These are phyloP conservation scores for Groenewaldozyma auringiensis DNA, from an alignment of 1,139 yeast species.

Conservation along the genomic window DNA sequence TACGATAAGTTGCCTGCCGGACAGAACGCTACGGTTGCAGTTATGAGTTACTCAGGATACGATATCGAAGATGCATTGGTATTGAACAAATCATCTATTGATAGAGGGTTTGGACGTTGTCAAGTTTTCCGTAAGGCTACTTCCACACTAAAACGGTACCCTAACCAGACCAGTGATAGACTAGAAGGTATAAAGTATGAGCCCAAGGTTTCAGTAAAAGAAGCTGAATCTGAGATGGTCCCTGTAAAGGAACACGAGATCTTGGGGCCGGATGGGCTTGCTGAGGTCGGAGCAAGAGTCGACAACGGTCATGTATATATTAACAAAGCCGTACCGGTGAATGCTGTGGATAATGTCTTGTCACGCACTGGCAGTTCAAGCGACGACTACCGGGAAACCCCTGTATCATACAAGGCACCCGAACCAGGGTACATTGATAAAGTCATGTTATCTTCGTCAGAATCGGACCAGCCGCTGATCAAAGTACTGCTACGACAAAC, in stretches of 20 bases:
- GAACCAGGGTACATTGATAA: slow-evolving; percentile 94
- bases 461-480: slow-evolving; percentile 87
- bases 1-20: slow-evolving; percentile 98
- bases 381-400: slow-evolving; percentile 75
- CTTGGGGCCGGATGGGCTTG: slow-evolving; percentile 91
- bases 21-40: slow-evolving; percentile 97
- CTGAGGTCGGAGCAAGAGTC: slow-evolving; percentile 88
- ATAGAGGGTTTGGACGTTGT: slow-evolving; percentile 97
- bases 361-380: slow-evolving; percentile 15
- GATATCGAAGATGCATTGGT: slow-evolving; percentile 99
- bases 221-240: slow-evolving; percentile 30
- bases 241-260: slow-evolving; percentile 83
- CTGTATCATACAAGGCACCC: slow-evolving; percentile 86
- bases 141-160: slow-evolving; percentile 78
- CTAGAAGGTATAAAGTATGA: slow-evolving; percentile 87
- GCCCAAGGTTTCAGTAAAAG: slow-evolving; percentile 15
- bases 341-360: slow-evolving; percentile 53
- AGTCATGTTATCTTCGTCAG: slow-evolving; percentile 95
- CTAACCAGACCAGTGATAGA: slow-evolving; percentile 88
- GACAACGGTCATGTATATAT: slow-evolving; percentile 92
- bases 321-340: slow-evolving; percentile 86
- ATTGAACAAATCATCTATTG: slow-evolving; percentile 83
- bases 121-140: slow-evolving; percentile 95
- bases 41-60: slow-evolving; percentile 97
- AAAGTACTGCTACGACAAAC: slow-evolving; percentile 91